Conservation (phyloP, 345 rosid species). For the Cochlearia excelsa region DNA sequence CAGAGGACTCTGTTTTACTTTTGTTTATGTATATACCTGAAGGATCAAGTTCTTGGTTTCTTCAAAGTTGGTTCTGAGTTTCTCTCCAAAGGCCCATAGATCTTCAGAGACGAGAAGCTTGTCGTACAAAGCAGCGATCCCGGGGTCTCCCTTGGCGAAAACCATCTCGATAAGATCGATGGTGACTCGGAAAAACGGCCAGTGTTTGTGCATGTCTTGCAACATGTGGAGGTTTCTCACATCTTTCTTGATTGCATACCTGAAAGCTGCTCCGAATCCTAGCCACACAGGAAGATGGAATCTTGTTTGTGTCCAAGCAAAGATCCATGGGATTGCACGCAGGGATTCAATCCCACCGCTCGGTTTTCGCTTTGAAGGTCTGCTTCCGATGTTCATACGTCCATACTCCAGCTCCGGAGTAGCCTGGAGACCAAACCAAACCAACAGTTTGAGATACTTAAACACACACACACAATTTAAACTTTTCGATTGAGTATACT, state of each 20-base stretch:
- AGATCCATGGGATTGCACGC: constrained; percentile 99
- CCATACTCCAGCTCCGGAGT: constrained; percentile 98
- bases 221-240: constrained; percentile 74
- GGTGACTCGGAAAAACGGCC: constrained; percentile 98
- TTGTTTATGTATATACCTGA: constrained; percentile 47
- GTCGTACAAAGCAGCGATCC: constrained; percentile 81
- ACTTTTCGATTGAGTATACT: constrained; percentile 25
- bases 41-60: constrained; percentile 85
- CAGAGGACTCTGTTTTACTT: constrained; percentile 25
- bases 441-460: constrained; percentile 6
- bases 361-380: constrained; percentile 93
- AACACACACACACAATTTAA: neutral
- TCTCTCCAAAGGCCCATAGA: constrained; percentile 71
- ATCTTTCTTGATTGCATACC: constrained; percentile 61
- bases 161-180: constrained; percentile 98
- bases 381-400: constrained; percentile 97
- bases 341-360: constrained; percentile 96
- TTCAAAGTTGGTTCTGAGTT: constrained; percentile 61
- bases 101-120: constrained; percentile 86
- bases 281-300: constrained; percentile 99
- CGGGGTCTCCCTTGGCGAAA: constrained; percentile 96
- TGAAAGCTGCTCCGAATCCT: constrained; percentile 93
- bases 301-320: constrained; percentile 99
- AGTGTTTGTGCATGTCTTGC: constrained; percentile 78
- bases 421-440: constrained; percentile 52